Conservation (phyloP, 2,329 filamentous ascomycete genomes). For the Fusarium robinianum region DNA sequence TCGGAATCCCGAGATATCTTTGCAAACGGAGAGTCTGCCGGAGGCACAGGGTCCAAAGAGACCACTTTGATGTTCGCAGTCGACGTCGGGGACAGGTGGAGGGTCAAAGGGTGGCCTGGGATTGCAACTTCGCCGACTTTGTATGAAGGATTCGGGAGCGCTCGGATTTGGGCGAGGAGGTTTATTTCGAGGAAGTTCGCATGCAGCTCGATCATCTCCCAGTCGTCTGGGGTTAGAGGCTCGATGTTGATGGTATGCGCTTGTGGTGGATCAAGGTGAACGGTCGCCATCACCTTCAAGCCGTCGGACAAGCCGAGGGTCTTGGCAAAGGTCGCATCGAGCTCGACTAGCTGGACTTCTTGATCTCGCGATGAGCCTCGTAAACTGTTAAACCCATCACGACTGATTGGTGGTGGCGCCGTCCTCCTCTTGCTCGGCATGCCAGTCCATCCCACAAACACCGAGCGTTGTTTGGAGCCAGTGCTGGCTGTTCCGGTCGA, state of each 20-base stretch:
- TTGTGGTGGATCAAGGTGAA: slow-evolving; percentile 89
- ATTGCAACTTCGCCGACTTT: slow-evolving; percentile 55
- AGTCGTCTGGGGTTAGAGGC: slow-evolving; percentile 90
- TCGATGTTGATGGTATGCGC: slow-evolving; percentile 97
- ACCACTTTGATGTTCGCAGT: slow-evolving; percentile 89
- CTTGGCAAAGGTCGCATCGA: slow-evolving; percentile 82
- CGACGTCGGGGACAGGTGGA: slow-evolving; percentile 93
- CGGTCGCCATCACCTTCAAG: slow-evolving; percentile 70
- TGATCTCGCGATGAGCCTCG: slow-evolving; percentile 69
- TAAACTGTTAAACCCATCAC: slow-evolving; percentile 69
- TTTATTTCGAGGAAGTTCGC: slow-evolving; percentile 95
- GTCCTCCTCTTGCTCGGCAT: slow-evolving; percentile 91
- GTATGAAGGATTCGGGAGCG: slow-evolving; percentile 83
- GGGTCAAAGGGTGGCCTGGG: slow-evolving; percentile 76
- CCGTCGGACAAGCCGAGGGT: slow-evolving; percentile 79
- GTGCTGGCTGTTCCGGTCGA: too few relatives aligned
- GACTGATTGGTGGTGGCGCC: slow-evolving; percentile 71
- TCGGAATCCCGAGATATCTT: slow-evolving; percentile 95
- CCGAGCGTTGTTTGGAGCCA: slow-evolving; percentile 63
- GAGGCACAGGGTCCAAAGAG: slow-evolving; percentile 75
- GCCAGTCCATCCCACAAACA: slow-evolving; percentile 95
- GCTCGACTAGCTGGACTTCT: slow-evolving; percentile 77
- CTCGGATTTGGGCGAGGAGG: slow-evolving; percentile 88
- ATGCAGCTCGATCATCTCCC: slow-evolving; percentile 98
- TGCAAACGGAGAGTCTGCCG: slow-evolving; percentile 74